These are phyloP conservation scores for Candida pseudocylindracea DNA, from an alignment of 1,139 yeast genomes.

Conservation along the genomic window DNA sequence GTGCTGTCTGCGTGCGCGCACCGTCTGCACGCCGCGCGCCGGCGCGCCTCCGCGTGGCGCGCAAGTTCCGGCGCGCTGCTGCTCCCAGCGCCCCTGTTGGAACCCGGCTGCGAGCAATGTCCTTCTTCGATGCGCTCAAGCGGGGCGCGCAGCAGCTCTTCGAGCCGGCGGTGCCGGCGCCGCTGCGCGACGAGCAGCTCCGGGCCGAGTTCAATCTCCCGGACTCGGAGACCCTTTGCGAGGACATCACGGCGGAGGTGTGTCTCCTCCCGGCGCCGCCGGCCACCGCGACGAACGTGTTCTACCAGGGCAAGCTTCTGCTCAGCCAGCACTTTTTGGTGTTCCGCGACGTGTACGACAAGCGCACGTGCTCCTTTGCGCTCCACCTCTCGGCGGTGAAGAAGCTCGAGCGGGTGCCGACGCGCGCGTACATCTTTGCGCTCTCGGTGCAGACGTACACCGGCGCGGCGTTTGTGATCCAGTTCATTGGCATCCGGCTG, in stretches of 20 bases:
- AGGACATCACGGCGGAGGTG: constrained; percentile 2
- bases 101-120: background rate
- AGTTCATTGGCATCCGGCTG: constrained; percentile 59
- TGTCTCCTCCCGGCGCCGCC: constrained; percentile 38
- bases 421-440: constrained; percentile 61
- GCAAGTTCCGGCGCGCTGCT: too few relatives aligned
- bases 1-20: too few relatives aligned
- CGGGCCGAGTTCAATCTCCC: constrained; percentile 16
- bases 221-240: constrained; percentile 32
- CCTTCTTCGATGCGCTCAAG: constrained; percentile 5
- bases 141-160: constrained; percentile 10
- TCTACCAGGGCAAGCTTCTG: constrained; percentile 40
- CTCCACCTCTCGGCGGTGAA: constrained; percentile 62
- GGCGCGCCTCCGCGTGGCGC: too few relatives aligned
- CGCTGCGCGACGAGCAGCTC: constrained; percentile 4
- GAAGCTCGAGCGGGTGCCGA: constrained; percentile 70
- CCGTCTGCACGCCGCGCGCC: too few relatives aligned
- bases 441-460: constrained; percentile 50
- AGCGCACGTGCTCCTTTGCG: constrained; percentile 41
- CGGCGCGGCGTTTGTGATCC: constrained; percentile 38
- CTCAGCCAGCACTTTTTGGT: constrained; percentile 58
- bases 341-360: constrained; percentile 51
- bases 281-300: constrained; percentile 54
- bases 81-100: too few relatives aligned
- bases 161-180: constrained; percentile 1